These are phyloP conservation scores for Gelatoporia subvermispora DNA, from an alignment of 768 basidiomycete species.

Conservation along the genomic window DNA sequence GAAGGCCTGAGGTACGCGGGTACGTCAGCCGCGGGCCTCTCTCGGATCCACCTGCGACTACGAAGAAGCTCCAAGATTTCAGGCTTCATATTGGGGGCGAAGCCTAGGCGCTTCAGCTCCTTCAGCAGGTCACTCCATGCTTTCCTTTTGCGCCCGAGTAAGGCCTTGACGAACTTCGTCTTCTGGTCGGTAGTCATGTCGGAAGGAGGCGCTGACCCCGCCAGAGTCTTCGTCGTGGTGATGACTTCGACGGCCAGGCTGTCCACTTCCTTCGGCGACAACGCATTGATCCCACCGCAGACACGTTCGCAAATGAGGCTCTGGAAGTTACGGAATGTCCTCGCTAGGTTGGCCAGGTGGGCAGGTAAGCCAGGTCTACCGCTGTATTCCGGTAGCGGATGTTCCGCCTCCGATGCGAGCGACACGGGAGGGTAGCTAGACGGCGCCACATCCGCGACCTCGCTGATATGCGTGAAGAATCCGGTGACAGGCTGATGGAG, in stretches of 20 bases:
- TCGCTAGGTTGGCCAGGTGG: slow-evolving; percentile 44
- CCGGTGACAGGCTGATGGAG: slow-evolving; percentile 64
- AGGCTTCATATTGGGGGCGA: slow-evolving; percentile 67
- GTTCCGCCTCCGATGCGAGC: neutral
- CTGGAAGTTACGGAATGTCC: slow-evolving; percentile 49
- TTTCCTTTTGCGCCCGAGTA: slow-evolving; percentile 79
- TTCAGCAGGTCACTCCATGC: slow-evolving; percentile 90
- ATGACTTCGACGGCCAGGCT: slow-evolving; percentile 62
- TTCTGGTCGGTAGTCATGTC: slow-evolving; percentile 43
- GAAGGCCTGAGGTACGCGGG: slow-evolving; percentile 16
- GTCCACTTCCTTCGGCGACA: slow-evolving; percentile 42
- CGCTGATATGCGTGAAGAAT: slow-evolving; percentile 10
- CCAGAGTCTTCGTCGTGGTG: slow-evolving; percentile 51
- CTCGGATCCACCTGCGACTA: slow-evolving; percentile 58
- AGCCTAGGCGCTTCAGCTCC: slow-evolving; percentile 76
- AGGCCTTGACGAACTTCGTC: slow-evolving; percentile 62
- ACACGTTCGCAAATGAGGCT: slow-evolving; percentile 40
- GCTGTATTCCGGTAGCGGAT: slow-evolving; percentile 4
- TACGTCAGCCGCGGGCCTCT: slow-evolving; percentile 40
- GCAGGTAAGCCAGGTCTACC: slow-evolving; percentile 14
- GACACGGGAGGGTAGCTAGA: neutral
- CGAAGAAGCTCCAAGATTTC: slow-evolving; percentile 55
- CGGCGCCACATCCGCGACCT: neutral
- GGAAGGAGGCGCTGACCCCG: slow-evolving; percentile 37
- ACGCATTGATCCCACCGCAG: slow-evolving; percentile 34